Conservation (phyloP, 2,329 filamentous ascomycete species). For the Ambrosiella cleistominuta region DNA sequence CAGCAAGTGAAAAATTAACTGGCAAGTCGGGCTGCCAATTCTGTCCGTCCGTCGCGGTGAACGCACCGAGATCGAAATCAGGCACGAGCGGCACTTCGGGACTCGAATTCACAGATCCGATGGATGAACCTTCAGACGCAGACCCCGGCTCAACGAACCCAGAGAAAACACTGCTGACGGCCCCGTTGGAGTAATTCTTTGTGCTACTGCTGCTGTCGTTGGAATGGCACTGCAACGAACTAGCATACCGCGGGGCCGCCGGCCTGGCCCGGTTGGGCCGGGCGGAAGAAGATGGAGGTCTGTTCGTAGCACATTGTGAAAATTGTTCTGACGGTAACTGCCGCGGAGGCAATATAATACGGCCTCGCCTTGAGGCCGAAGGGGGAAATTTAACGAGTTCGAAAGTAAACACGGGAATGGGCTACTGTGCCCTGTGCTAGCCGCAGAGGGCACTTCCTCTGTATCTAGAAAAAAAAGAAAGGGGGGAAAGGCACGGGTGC, state of each 20-base stretch:
- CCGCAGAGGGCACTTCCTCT: constrained; percentile 11
- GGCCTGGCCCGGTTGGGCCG: background rate
- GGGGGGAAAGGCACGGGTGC: background rate
- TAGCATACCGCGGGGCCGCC: background rate
- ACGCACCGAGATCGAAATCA: constrained; percentile 1
- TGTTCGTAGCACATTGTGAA: background rate
- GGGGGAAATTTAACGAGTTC: constrained; percentile 2
- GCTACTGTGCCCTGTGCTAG: constrained; percentile 7
- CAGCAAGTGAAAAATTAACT: background rate
- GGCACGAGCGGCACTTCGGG: constrained; percentile 6
- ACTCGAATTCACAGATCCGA: constrained; percentile 7
- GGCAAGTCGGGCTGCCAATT: constrained; percentile 3
- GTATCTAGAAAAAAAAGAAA: background rate
- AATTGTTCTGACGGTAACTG: background rate
- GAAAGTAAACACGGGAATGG: constrained; percentile 12
- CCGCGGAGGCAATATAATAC: constrained; percentile 7
- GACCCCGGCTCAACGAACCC: constrained; percentile 3
- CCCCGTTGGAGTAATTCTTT: background rate
- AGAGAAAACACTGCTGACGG: background rate
- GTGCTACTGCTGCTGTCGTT: background rate
- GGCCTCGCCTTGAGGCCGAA: constrained; percentile 11
- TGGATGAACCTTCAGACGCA: background rate
- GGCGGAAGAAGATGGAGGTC: background rate
- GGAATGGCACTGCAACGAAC: background rate
- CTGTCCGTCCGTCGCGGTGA: background rate